phyloP scores from a whole-genome alignment of 164 flowering plant genomes.

The Vitis rotundifolia region DNA sequence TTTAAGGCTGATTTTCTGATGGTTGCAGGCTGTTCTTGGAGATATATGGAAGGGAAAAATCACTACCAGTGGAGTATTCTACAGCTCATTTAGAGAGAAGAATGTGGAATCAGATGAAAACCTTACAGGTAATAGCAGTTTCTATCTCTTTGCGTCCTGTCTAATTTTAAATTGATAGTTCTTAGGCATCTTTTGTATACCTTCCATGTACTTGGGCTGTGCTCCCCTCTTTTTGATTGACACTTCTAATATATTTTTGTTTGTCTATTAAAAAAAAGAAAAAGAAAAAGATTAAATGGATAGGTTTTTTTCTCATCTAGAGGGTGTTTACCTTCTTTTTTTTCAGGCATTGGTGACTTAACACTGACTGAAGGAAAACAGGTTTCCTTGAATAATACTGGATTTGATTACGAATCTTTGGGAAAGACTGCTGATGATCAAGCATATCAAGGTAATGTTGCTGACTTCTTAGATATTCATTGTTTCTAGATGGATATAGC shows the following conservation, averaged over 20 bases:
- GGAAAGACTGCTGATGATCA: conserved; percentile 17
- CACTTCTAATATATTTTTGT: too few species aligned
- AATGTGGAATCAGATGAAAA: conserved; percentile 34
- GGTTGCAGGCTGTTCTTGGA: conserved; percentile 51
- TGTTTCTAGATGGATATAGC: conserved; percentile 1
- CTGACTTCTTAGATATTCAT: conserved; percentile 13
- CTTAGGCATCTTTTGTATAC: too few species aligned
- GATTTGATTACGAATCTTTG: conserved; percentile 18
- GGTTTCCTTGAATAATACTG: conserved; percentile 18
- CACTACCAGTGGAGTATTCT: conserved; percentile 50
- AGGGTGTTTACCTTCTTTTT: neutral
- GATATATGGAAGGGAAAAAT: conserved; percentile 78
- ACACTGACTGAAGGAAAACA: conserved; percentile 24
- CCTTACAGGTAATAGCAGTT: conserved; percentile 38
- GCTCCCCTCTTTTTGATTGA: too few species aligned
- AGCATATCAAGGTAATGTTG: conserved; percentile 23
- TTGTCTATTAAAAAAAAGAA: too few species aligned
- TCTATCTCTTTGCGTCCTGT: too few species aligned
- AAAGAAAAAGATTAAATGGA: too few species aligned
- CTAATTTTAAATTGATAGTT: too few species aligned
- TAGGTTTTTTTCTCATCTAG: too few species aligned
- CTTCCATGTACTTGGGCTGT: too few species aligned
- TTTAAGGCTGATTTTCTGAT: neutral
- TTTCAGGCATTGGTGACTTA: conserved; percentile 19
- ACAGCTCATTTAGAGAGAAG: conserved; percentile 41